phyloP scores from a whole-genome alignment of 257 asterid species.

The Ligustrum vulgare region DNA sequence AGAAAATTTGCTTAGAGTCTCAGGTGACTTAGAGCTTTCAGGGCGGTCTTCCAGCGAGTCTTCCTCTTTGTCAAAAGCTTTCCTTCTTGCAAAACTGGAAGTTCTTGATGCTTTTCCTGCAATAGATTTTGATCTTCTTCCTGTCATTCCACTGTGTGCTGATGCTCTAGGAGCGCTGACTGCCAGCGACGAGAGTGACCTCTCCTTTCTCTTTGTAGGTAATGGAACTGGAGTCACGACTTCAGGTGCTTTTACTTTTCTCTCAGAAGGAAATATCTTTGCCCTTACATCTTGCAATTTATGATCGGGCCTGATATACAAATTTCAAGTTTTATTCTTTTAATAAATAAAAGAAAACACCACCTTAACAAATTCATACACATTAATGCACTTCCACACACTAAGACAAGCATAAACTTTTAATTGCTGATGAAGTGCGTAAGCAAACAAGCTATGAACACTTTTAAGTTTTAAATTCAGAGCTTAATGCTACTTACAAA shows the following conservation, averaged over 20 bases:
- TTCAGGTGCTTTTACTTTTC: constrained; percentile 80
- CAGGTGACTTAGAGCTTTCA: constrained; percentile 84
- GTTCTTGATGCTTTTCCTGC: constrained; percentile 79
- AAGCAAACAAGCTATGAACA: not conserved
- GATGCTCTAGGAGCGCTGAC: constrained; percentile 95
- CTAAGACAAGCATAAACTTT: constrained; percentile 18
- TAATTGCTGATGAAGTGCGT: not conserved
- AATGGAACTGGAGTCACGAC: constrained; percentile 52
- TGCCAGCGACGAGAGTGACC: constrained; percentile 91
- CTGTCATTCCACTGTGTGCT: constrained; percentile 81
- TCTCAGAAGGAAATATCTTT: constrained; percentile 84
- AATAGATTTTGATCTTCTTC: constrained; percentile 81
- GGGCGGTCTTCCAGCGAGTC: constrained; percentile 60
- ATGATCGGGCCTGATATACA: constrained; percentile 79
- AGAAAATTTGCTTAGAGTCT: constrained; percentile 55
- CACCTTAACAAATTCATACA: constrained; percentile 1
- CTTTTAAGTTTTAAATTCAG: constrained; percentile 7
- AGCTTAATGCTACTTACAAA: not conserved
- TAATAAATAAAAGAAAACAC: not conserved
- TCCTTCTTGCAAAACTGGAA: constrained; percentile 76
- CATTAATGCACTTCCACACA: not conserved
- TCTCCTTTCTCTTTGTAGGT: constrained; percentile 95
- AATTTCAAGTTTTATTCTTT: constrained; percentile 8
- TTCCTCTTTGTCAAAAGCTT: constrained; percentile 71
- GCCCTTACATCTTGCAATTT: constrained; percentile 89